phyloP scores from a whole-genome alignment of 371 early-diverging fungal genomes.

The Capillidium rhysosporum region DNA sequence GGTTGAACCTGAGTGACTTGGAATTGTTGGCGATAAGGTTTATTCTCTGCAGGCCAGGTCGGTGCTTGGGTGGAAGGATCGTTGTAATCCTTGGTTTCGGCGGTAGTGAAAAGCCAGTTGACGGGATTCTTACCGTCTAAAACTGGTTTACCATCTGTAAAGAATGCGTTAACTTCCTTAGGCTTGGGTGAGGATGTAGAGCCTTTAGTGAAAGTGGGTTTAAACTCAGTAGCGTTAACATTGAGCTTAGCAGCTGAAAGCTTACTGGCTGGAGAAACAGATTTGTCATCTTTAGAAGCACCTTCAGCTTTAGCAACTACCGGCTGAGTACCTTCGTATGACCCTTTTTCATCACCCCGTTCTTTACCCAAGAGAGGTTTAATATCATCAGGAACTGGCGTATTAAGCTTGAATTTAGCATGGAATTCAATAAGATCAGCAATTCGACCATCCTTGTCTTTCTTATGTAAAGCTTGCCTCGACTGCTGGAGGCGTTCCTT shows the following conservation, averaged over 20 bases:
- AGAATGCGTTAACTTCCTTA: neutral
- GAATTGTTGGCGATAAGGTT: slow-evolving; percentile 12
- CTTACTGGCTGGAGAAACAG: slow-evolving; percentile 5
- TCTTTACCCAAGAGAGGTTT: slow-evolving; percentile 40
- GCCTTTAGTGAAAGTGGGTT: slow-evolving; percentile 28
- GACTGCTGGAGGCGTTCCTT: slow-evolving; percentile 60
- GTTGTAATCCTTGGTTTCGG: slow-evolving; percentile 1
- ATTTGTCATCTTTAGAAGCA: neutral
- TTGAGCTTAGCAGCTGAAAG: slow-evolving; percentile 32
- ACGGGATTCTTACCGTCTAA: neutral
- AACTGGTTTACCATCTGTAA: neutral
- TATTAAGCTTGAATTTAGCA: slow-evolving; percentile 44
- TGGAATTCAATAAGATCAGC: slow-evolving; percentile 64
- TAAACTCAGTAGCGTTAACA: slow-evolving; percentile 68
- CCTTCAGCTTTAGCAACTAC: neutral
- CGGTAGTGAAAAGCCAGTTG: neutral
- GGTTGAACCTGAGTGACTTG: neutral
- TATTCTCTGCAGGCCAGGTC: slow-evolving; percentile 9
- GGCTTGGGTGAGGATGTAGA: slow-evolving; percentile 33
- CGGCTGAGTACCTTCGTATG: neutral
- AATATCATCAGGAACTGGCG: slow-evolving; percentile 55
- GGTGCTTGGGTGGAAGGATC: slow-evolving; percentile 6
- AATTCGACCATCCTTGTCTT: slow-evolving; percentile 50
- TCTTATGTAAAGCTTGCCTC: slow-evolving; percentile 38
- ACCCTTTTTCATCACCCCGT: slow-evolving; percentile 5